Evolutionary conservation across 1,139 yeast species (phyloP).

Genomic region (Lodderomyces jiufengensis): DNA sequence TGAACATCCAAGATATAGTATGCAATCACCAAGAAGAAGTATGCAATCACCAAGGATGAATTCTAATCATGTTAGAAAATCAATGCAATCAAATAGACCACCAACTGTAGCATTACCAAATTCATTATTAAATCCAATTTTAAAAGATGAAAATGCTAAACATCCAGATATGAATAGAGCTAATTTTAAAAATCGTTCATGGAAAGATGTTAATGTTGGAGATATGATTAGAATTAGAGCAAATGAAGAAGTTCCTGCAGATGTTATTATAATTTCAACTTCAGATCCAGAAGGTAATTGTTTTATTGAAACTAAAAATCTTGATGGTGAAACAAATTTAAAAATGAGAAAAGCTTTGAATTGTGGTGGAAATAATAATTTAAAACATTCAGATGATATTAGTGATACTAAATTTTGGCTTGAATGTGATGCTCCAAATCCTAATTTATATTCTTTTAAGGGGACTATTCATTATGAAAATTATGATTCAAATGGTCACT

Average conservation of each 20-base stretch:
- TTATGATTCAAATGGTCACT: constrained; percentile 34
- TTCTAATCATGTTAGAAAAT: constrained; percentile 9
- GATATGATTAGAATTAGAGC: constrained; percentile 80
- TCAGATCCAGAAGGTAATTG: constrained; percentile 90
- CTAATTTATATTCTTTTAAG: constrained; percentile 77
- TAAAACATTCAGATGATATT: constrained; percentile 68
- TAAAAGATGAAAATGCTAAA: constrained; percentile 20
- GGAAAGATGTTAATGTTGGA: constrained; percentile 91
- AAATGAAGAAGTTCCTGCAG: constrained; percentile 94
- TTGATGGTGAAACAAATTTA: constrained; percentile 95
- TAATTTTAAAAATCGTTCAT: constrained; percentile 31
- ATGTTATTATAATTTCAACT: constrained; percentile 71
- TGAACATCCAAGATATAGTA: constrained; percentile 14
- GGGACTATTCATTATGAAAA: constrained; percentile 73
- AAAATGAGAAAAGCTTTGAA: constrained; percentile 74
- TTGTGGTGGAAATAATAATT: constrained; percentile 53
- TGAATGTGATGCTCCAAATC: constrained; percentile 88
- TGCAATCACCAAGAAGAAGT: constrained; percentile 10
- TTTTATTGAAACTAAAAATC: constrained; percentile 87
- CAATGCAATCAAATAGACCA: constrained; percentile 11
- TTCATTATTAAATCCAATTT: constrained; percentile 33
- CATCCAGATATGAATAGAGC: constrained; percentile 13
- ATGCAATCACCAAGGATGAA: constrained; percentile 9
- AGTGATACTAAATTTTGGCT: constrained; percentile 75
- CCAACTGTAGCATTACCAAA: constrained; percentile 18